Base-by-base conservation (phyloP, 2,329 filamentous ascomycete species). In the Sporothrix pallida region DNA sequence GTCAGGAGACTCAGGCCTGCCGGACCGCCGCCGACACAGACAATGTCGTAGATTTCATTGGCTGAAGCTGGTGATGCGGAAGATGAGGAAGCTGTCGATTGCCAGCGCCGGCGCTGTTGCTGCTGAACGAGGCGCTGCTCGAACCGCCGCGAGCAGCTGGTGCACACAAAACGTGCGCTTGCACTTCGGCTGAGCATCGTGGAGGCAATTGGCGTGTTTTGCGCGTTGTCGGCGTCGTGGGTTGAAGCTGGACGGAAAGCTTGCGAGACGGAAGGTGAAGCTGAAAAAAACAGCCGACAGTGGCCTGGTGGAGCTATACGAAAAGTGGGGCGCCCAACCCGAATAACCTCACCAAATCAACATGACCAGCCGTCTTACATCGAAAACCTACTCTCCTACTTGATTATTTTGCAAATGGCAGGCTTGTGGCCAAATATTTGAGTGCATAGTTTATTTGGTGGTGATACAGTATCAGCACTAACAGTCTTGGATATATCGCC, bases 11-110 rank as follows among this genome's bases (percentile, higher is more conserved):
- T 97, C 74, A 99, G 86, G 72, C 95, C 95, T 62, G 94, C 94
- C 31, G 95, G 94, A 5, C 95, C 94, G 75, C 94, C 95, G 75
- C 94, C 94, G 72, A 97, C 92, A 79, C 94, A 96, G 76, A 97
- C 93, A 46, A 97, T 92, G 87, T 97, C 94, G 84, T 96, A 98
- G 78, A 97, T 90, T 77, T 97, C 93, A 12, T 90, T 89, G 70
- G 79, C 76, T 9, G 82, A 78, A 69, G 81, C 74, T 17, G 79
- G 52, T 6, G 72, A 10, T 12, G 58, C 7, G 3, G 54, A 37
- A 9, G 42, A n/a, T 0, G 68, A 4, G 3, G 50, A 44, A 4
- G 63, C 9, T 2, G 70, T 73, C 10, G 74, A 71, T 20, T 73
- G 71, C 74, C 74, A 73, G 15, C 77, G 12, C 82, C 78, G 13